A percentile compares a stretch with the other conserved stretches of the same genome.
phyloP scores from a whole-genome alignment of 495 filamentous ascomycete species.

The Trichocladium uniseriatum region DNA sequence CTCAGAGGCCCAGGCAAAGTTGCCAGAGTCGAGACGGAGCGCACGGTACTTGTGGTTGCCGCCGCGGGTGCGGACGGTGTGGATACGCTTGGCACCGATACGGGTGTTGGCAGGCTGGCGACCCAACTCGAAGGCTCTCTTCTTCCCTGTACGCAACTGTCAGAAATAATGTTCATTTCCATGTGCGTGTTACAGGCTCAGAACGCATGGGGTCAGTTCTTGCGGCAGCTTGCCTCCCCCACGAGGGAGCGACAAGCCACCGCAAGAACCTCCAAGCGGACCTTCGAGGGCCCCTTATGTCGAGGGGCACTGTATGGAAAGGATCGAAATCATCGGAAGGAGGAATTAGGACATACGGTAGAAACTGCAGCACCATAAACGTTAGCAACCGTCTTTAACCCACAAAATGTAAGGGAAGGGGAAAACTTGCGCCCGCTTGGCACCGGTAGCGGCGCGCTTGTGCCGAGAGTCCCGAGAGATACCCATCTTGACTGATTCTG shows the following conservation, averaged over 20 bases:
- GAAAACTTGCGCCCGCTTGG: constrained; percentile 62
- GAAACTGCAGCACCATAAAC: constrained; percentile 19
- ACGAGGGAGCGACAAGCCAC: background rate
- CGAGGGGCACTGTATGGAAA: constrained; percentile 10
- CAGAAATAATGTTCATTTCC: constrained; percentile 21
- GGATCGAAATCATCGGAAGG: constrained; percentile 8
- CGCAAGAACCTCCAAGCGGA: constrained; percentile 34
- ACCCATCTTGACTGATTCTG: constrained; percentile 68
- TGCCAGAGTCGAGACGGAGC: constrained; percentile 96
- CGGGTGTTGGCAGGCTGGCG: constrained; percentile 98
- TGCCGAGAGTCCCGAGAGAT: constrained; percentile 98
- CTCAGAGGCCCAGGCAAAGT: constrained; percentile 99
- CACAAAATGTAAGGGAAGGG: background rate
- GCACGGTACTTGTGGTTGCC: constrained; percentile 99
- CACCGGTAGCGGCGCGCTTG: constrained; percentile 96
- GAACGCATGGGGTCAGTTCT: constrained; percentile 44
- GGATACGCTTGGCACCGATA: constrained; percentile 97
- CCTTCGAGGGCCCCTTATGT: constrained; percentile 38
- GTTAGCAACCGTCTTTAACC: constrained; percentile 16
- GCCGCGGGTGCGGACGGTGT: constrained; percentile 96
- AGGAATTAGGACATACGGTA: constrained; percentile 27
- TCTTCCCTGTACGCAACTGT: constrained; percentile 48
- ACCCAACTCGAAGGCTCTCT: constrained; percentile 98
- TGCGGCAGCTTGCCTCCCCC: constrained; percentile 7
- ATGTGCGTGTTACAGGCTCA: constrained; percentile 44